Percentiles rank a stretch among this genome's conserved stretches.
These are phyloP conservation scores for Auricularia auricula-judae DNA, from an alignment of 768 basidiomycete species.

Conservation along the genomic window DNA sequence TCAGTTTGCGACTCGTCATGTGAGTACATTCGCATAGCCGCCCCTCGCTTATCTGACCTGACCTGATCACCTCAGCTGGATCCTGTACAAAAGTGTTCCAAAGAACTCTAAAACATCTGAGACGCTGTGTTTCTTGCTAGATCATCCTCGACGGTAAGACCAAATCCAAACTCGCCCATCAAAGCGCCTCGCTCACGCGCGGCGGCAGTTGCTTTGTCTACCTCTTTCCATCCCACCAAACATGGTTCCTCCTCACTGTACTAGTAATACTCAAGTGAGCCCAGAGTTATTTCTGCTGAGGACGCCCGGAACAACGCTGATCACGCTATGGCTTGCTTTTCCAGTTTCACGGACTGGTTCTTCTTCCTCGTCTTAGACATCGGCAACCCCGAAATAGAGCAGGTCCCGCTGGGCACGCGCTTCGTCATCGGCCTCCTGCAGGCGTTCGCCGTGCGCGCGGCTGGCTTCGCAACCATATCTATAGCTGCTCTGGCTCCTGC, in stretches of 20 bases:
- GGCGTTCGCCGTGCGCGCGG: slow-evolving; percentile 69
- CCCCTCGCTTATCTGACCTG: no score
- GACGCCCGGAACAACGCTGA: not conserved
- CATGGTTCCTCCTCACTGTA: slow-evolving; percentile 75
- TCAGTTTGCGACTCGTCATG: slow-evolving; percentile 75
- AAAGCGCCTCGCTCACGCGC: not conserved
- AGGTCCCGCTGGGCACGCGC: slow-evolving; percentile 59
- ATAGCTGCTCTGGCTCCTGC: slow-evolving; percentile 74
- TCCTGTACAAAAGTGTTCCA: slow-evolving; percentile 49
- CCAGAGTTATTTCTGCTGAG: not conserved
- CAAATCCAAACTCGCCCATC: slow-evolving; percentile 6
- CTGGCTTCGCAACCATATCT: slow-evolving; percentile 75
- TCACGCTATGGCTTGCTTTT: not conserved
- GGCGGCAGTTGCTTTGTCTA: slow-evolving; percentile 64
- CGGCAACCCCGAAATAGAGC: slow-evolving; percentile 55
- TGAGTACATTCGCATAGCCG: slow-evolving; percentile 26
- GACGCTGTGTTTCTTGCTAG: slow-evolving; percentile 82
- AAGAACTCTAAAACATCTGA: slow-evolving; percentile 51
- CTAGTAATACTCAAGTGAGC: slow-evolving; percentile 61
- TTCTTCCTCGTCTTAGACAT: slow-evolving; percentile 85
- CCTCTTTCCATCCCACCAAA: slow-evolving; percentile 87
- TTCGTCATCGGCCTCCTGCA: slow-evolving; percentile 72
- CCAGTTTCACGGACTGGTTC: slow-evolving; percentile 75
- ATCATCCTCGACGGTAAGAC: slow-evolving; percentile 66
- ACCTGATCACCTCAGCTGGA: slow-evolving; percentile 46